Evolutionary conservation across 768 basidiomycete species (phyloP).

Genomic region (Amanita rubescens): DNA sequence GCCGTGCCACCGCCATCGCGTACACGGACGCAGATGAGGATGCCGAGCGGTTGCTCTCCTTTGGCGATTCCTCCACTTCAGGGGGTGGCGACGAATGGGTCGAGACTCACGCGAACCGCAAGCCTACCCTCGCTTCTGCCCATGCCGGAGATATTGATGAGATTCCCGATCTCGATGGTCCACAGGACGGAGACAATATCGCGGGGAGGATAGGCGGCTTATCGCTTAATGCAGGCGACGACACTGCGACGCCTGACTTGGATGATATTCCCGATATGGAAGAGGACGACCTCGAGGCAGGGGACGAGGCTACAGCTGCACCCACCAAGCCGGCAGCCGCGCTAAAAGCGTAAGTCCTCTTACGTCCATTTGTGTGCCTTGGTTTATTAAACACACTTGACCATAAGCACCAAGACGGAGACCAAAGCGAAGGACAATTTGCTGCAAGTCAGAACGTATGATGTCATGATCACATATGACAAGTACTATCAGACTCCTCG

Average conservation of each 20-base stretch:
- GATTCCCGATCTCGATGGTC: constrained; percentile 78
- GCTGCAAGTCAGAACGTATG: constrained; percentile 95
- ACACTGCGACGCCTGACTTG: constrained; percentile 75
- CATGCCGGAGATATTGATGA: constrained; percentile 70
- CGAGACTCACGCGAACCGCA: constrained; percentile 88
- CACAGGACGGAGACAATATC: constrained; percentile 35
- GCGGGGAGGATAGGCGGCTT: constrained; percentile 37
- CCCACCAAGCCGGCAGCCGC: constrained; percentile 38
- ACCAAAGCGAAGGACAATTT: constrained; percentile 70
- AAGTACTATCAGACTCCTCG: constrained; percentile 99
- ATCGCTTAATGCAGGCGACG: constrained; percentile 30
- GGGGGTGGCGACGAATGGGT: constrained; percentile 91
- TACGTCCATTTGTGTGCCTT: not conserved
- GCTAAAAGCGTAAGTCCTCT: constrained; percentile 31
- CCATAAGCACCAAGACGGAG: constrained; percentile 45
- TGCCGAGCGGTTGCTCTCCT: constrained; percentile 83
- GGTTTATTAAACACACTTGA: not conserved
- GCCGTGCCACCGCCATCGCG: constrained; percentile 85
- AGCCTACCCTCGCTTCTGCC: constrained; percentile 33
- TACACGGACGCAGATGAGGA: constrained; percentile 97
- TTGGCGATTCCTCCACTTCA: constrained; percentile 55
- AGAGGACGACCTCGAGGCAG: constrained; percentile 84
- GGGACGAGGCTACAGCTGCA: constrained; percentile 78
- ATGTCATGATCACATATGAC: constrained; percentile 99
- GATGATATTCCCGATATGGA: constrained; percentile 99